Evolutionary conservation across 2,329 filamentous ascomycete species (phyloP).

Genomic region (Nannizziopsis barbatae): DNA sequence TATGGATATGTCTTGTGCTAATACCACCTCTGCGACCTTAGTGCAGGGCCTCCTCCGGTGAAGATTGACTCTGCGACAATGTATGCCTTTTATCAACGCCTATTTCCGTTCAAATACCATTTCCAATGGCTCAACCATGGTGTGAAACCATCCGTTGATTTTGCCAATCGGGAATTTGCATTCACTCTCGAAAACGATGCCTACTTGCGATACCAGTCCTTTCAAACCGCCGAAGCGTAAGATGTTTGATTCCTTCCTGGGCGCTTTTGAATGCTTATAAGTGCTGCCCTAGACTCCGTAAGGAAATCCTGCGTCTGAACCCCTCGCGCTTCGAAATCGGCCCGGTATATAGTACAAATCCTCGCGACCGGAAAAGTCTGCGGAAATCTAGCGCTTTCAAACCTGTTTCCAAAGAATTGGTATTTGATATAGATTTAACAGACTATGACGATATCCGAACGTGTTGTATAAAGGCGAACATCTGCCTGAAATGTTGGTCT

Average conservation of each 20-base stretch:
- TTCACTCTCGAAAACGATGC: constrained; percentile 88
- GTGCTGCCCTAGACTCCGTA: constrained; percentile 53
- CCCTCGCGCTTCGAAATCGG: constrained; percentile 96
- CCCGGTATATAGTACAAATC: constrained; percentile 90
- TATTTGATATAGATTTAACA: constrained; percentile 98
- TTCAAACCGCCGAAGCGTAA: constrained; percentile 53
- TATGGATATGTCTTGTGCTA: not conserved
- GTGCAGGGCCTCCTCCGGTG: constrained; percentile 30
- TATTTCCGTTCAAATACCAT: constrained; percentile 87
- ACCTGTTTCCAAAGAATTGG: constrained; percentile 82
- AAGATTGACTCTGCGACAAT: constrained; percentile 70
- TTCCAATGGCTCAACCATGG: constrained; percentile 98
- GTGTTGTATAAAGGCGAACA: constrained; percentile 86
- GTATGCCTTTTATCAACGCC: constrained; percentile 85
- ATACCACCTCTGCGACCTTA: constrained; percentile 12
- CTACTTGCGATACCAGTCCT: constrained; percentile 84
- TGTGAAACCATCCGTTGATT: constrained; percentile 72
- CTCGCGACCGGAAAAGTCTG: constrained; percentile 80
- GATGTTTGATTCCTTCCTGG: constrained; percentile 21
- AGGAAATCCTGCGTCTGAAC: constrained; percentile 77
- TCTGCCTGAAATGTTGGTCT: constrained; percentile 88
- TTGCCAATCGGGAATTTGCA: constrained; percentile 87
- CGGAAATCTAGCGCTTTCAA: constrained; percentile 70
- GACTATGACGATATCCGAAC: constrained; percentile 96
- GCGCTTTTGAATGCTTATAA: not conserved